Evolutionary conservation across 306 rosid genomes (phyloP).

Genomic region (Gillenia trifoliata): DNA sequence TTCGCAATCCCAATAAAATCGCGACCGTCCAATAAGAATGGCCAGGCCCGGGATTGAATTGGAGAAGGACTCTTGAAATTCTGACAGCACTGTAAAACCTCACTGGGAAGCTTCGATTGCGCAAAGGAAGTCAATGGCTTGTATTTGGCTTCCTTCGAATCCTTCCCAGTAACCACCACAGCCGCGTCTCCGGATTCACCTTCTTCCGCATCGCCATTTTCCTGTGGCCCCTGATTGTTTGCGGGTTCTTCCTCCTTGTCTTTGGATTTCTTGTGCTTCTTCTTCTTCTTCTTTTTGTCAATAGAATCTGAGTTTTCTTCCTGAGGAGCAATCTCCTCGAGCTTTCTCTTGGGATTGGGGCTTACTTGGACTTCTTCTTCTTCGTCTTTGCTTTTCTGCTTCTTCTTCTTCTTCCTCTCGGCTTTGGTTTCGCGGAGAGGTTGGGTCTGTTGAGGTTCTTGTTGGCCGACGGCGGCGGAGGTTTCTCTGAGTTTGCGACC

Average conservation of each 20-base stretch:
- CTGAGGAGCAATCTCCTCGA: slow-evolving; percentile 19
- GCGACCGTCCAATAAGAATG: slow-evolving; percentile 78
- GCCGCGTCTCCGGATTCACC: slow-evolving; percentile 29
- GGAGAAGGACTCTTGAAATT: slow-evolving; percentile 75
- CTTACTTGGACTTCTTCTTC: neutral
- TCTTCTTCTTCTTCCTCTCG: slow-evolving; percentile 58
- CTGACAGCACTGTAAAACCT: slow-evolving; percentile 73
- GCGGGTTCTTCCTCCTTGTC: slow-evolving; percentile 22
- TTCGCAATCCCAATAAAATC: slow-evolving; percentile 94
- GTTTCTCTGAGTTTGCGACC: slow-evolving; percentile 52
- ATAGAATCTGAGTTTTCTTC: slow-evolving; percentile 9
- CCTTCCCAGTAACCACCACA: slow-evolving; percentile 71
- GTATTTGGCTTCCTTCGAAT: slow-evolving; percentile 43
- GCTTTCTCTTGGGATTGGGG: slow-evolving; percentile 55
- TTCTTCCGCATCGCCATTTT: neutral
- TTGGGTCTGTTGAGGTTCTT: slow-evolving; percentile 31
- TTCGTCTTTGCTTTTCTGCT: slow-evolving; percentile 24
- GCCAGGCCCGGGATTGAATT: slow-evolving; percentile 94
- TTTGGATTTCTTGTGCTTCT: slow-evolving; percentile 30
- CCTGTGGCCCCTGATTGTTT: slow-evolving; percentile 14
- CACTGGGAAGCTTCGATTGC: slow-evolving; percentile 59
- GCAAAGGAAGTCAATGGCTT: slow-evolving; percentile 38
- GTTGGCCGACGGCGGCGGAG: slow-evolving; percentile 26
- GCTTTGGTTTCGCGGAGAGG: slow-evolving; percentile 25
- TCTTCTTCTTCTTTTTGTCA: slow-evolving; percentile 34